Conservation (phyloP, 768 basidiomycete species). For the Lanmaoa pseudosensibilis region DNA sequence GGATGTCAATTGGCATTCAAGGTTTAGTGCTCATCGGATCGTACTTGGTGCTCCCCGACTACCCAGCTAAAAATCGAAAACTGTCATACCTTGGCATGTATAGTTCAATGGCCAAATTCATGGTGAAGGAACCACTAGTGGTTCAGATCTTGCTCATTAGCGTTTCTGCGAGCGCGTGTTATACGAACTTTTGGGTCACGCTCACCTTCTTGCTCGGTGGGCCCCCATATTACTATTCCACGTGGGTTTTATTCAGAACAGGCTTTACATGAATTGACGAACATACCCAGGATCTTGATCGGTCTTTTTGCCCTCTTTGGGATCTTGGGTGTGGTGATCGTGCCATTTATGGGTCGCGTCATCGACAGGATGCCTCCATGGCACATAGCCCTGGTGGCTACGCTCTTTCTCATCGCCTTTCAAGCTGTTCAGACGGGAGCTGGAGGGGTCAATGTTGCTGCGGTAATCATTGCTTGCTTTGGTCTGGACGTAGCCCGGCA, state of each 20-base stretch:
- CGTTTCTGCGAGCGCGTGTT: constrained; percentile 55
- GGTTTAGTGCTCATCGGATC: constrained; percentile 50
- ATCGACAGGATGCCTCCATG: constrained; percentile 73
- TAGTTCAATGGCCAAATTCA: constrained; percentile 70
- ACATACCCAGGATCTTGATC: constrained; percentile 43
- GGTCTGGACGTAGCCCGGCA: constrained; percentile 71
- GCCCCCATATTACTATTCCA: constrained; percentile 70
- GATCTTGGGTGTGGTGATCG: constrained; percentile 61
- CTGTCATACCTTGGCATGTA: constrained; percentile 65
- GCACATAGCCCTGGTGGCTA: constrained; percentile 62
- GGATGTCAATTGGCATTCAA: constrained; percentile 70
- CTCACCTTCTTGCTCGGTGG: constrained; percentile 78
- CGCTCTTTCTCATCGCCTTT: constrained; percentile 45
- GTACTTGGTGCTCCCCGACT: constrained; percentile 71
- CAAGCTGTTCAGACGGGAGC: constrained; percentile 64
- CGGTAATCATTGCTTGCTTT: constrained; percentile 63
- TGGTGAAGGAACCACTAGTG: constrained; percentile 72
- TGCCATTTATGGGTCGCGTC: constrained; percentile 63
- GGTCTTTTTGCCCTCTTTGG: constrained; percentile 74
- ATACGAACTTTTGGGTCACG: constrained; percentile 64
- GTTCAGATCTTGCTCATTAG: constrained; percentile 65
- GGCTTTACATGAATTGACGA: neutral
- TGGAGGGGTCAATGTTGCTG: constrained; percentile 64
- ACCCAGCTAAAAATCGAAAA: constrained; percentile 66
- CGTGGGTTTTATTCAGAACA: constrained; percentile 35